These are phyloP conservation scores for Larix sibirica DNA, from an alignment of 83 land plant species.

Conservation along the genomic window DNA sequence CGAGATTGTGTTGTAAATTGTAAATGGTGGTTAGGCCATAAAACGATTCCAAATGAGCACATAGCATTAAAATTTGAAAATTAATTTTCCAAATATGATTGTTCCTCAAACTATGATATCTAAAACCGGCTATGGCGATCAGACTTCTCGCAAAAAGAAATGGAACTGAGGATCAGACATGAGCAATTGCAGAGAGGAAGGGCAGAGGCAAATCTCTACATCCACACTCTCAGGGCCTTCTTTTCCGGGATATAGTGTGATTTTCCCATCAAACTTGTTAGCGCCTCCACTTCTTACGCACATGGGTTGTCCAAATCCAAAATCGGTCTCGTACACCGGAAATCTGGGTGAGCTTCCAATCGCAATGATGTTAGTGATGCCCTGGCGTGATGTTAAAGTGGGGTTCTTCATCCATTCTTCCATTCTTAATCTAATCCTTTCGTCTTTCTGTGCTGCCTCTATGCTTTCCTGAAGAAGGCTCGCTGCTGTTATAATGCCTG, in stretches of 20 bases:
- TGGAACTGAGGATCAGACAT: too few species aligned
- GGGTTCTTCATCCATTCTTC: constrained; percentile 7
- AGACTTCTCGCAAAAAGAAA: too few species aligned
- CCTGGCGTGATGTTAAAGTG: not conserved
- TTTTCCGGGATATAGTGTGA: constrained; percentile 9
- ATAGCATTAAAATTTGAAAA: too few species aligned
- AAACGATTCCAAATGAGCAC: too few species aligned
- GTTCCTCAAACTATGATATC: too few species aligned
- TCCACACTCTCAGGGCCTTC: constrained; percentile 15
- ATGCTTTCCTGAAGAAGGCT: too few species aligned
- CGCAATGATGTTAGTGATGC: not conserved
- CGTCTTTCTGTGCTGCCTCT: too few species aligned
- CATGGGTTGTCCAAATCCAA: constrained; percentile 28
- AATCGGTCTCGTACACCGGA: constrained; percentile 25
- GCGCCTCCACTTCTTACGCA: constrained; percentile 3
- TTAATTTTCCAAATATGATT: too few species aligned
- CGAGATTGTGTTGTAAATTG: too few species aligned
- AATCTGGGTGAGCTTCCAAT: constrained; percentile 27
- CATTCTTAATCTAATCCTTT: not conserved
- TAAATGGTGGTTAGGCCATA: too few species aligned
- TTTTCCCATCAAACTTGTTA: constrained; percentile 21
- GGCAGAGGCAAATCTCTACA: constrained; percentile 6
- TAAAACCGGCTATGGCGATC: too few species aligned
- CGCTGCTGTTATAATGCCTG: too few species aligned
- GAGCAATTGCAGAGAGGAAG: not conserved